Percentiles rank a stretch among this genome's conserved stretches.
Evolutionary conservation across 2,329 filamentous ascomycete species (phyloP).

Genomic region (Fusarium lyarnte): DNA sequence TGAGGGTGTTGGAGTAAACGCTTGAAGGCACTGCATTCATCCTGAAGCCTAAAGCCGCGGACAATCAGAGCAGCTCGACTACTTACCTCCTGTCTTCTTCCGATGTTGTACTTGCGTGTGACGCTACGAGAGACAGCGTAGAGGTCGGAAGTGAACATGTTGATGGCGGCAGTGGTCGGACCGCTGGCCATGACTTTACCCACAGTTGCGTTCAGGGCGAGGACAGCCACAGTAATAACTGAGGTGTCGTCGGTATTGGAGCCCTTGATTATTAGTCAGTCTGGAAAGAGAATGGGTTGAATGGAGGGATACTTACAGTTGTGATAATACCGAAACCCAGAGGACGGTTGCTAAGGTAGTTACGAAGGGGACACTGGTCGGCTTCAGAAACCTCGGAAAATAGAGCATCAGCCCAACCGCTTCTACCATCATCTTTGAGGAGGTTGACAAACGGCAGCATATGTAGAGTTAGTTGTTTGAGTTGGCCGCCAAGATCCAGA

Average conservation of each 20-base stretch:
- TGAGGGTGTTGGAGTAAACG: background rate
- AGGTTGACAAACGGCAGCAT: background rate
- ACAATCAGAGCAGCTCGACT: background rate
- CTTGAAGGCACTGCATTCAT: background rate
- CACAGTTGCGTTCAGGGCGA: background rate
- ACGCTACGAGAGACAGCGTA: rapidly evolving
- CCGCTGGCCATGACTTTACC: background rate
- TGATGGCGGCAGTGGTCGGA: rapidly evolving
- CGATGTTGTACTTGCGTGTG: background rate
- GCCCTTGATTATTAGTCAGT: background rate
- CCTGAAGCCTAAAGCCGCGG: background rate
- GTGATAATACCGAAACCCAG: background rate
- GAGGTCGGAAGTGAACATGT: background rate
- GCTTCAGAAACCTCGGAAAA: background rate
- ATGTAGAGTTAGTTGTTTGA: rapidly evolving
- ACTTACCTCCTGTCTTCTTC: rapidly evolving
- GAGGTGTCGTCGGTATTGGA: background rate
- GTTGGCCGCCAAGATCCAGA: rapidly evolving
- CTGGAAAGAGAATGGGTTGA: rapidly evolving
- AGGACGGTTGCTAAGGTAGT: background rate
- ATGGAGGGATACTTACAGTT: background rate
- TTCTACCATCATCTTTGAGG: rapidly evolving
- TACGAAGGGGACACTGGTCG: background rate
- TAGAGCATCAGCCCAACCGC: background rate
- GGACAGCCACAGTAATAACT: rapidly evolving